These are phyloP conservation scores for Botryotinia calthae DNA, from an alignment of 2,329 filamentous ascomycete species.

Conservation along the genomic window DNA sequence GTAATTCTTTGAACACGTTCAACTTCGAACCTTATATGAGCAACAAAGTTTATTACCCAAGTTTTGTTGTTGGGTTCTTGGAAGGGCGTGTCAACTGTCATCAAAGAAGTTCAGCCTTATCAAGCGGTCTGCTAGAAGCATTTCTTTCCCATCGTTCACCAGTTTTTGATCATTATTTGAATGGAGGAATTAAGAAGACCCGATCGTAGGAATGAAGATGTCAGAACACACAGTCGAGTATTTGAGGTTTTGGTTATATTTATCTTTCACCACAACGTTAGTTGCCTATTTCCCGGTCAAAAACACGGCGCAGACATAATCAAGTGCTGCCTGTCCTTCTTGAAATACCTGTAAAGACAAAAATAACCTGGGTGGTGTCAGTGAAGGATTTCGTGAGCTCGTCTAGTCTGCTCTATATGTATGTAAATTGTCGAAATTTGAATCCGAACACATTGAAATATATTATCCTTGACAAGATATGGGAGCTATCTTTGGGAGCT, in stretches of 20 bases:
- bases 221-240: not conserved
- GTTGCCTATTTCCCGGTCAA: not conserved
- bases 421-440: fast-evolving
- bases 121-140: too few relatives aligned
- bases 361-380: not conserved
- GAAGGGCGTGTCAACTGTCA: too few relatives aligned
- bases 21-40: too few relatives aligned
- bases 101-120: too few relatives aligned
- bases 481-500: not conserved
- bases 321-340: not conserved
- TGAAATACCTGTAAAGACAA: not conserved
- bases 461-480: not conserved
- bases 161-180: constrained; percentile 25
- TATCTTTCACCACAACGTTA: not conserved
- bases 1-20: too few relatives aligned
- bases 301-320: too few relatives aligned
- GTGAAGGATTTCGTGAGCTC: not conserved
- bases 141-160: constrained; percentile 25
- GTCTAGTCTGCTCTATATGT: not conserved
- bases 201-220: constrained; percentile 19
- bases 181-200: constrained; percentile 18
- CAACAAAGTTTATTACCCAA: too few relatives aligned
- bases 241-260: not conserved
- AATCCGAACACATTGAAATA: not conserved
- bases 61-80: too few relatives aligned